A percentile compares a stretch with the other conserved stretches of the same genome.
Evolutionary conservation across 2,329 filamentous ascomycete species (phyloP).

Genomic region (Ambrosiella beaveri): DNA sequence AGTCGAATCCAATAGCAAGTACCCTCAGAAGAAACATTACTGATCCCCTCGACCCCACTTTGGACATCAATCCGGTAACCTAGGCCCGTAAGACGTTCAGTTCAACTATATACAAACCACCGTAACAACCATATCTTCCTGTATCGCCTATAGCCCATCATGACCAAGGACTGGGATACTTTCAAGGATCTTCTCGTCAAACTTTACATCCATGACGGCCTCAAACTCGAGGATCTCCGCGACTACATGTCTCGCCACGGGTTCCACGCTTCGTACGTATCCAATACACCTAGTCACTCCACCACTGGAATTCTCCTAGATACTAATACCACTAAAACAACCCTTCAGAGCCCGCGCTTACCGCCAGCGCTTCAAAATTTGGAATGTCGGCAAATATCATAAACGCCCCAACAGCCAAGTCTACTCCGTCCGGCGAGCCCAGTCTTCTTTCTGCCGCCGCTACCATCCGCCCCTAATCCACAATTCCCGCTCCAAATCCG

Average conservation of each 20-base stretch:
- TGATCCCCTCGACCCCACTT: neutral
- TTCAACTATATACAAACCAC: neutral
- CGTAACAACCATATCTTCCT: neutral
- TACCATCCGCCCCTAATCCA: neutral
- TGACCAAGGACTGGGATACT: slow-evolving; percentile 29
- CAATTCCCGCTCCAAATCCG: neutral
- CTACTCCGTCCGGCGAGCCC: neutral
- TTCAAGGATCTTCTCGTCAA: slow-evolving; percentile 21
- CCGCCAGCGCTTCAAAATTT: slow-evolving; percentile 29
- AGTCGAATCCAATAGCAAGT: no score
- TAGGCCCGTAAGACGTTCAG: no score
- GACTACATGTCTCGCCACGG: slow-evolving; percentile 22
- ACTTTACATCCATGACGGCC: slow-evolving; percentile 25
- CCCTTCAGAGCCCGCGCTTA: slow-evolving; percentile 26
- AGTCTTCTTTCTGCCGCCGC: neutral
- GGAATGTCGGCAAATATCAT: slow-evolving; percentile 31
- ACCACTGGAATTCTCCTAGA: neutral
- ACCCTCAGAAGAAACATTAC: no score
- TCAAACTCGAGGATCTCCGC: slow-evolving; percentile 25
- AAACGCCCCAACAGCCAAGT: slow-evolving; percentile 14
- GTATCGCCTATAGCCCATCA: slow-evolving; percentile 16
- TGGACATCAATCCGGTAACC: neutral
- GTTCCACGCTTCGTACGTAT: slow-evolving; percentile 26
- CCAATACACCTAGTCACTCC: neutral
- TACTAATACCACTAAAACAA: neutral